Evolutionary conservation across 208 protist genomes (phyloP).

Genomic region (Wallacemonas sp.): DNA sequence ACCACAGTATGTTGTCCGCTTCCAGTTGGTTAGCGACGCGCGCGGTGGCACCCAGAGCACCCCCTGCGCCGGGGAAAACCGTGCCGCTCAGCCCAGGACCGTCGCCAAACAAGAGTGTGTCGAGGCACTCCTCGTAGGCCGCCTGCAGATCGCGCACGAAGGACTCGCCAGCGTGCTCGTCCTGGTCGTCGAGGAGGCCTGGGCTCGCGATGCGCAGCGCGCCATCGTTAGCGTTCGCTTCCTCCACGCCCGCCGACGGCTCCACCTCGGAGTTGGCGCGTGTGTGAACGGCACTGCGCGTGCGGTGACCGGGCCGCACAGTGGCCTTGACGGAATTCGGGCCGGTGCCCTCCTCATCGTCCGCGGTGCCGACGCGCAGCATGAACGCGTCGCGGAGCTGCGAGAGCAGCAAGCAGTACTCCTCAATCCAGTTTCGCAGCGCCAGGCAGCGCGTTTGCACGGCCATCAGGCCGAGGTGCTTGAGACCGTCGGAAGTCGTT

Average conservation of each 20-base stretch:
- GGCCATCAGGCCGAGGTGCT: constrained; percentile 42
- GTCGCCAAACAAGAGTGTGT: constrained; percentile 5
- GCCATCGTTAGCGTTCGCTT: not conserved
- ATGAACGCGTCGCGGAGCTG: constrained; percentile 57
- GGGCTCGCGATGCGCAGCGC: not conserved
- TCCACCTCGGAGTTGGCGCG: constrained; percentile 16
- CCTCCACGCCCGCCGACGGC: not conserved
- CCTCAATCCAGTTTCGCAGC: constrained; percentile 45
- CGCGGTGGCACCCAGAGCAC: constrained; percentile 1
- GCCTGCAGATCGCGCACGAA: constrained; percentile 36
- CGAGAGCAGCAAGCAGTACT: constrained; percentile 39
- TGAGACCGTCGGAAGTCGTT: not conserved
- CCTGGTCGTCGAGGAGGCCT: constrained; percentile 9
- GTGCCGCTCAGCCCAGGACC: not conserved
- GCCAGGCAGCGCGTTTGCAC: constrained; percentile 39
- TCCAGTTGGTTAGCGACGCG: not conserved
- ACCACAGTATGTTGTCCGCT: constrained; percentile 40
- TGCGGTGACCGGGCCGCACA: not conserved
- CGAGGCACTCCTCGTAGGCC: constrained; percentile 49
- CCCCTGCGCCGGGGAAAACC: not conserved
- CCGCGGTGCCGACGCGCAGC: not conserved
- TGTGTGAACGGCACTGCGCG: constrained; percentile 6
- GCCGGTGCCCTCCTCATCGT: not conserved
- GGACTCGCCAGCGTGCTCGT: constrained; percentile 20
- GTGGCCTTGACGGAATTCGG: not conserved